phyloP scores from a whole-genome alignment of 805 yeast species.

The Ogataea henricii region DNA sequence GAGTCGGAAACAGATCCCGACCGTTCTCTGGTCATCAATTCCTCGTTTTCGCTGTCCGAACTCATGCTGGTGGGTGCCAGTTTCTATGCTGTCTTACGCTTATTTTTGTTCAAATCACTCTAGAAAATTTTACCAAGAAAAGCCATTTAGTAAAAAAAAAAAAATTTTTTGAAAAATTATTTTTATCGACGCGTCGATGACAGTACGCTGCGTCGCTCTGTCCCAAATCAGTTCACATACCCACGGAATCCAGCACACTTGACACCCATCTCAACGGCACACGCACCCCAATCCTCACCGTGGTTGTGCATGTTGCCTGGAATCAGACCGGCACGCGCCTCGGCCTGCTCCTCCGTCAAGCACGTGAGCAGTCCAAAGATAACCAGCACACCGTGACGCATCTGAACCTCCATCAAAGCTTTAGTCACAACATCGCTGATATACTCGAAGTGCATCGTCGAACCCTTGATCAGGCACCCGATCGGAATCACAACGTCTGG shows the following conservation, averaged over 20 bases:
- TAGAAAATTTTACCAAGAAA: slow-evolving; percentile 5
- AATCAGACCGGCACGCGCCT: slow-evolving; percentile 83
- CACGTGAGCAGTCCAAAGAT: slow-evolving; percentile 94
- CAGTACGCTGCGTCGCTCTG: not conserved
- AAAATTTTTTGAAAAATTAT: not conserved
- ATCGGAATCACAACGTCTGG: slow-evolving; percentile 90
- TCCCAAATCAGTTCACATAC: not conserved
- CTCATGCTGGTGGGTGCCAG: slow-evolving; percentile 1
- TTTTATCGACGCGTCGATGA: not conserved
- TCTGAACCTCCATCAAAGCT: slow-evolving; percentile 81
- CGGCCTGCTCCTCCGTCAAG: slow-evolving; percentile 91
- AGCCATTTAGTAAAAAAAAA: not conserved
- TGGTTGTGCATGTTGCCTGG: slow-evolving; percentile 86
- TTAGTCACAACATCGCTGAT: slow-evolving; percentile 88
- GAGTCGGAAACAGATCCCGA: slow-evolving; percentile 4
- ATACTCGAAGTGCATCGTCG: slow-evolving; percentile 98
- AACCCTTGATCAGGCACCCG: slow-evolving; percentile 93
- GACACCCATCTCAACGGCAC: slow-evolving; percentile 92
- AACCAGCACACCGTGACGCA: slow-evolving; percentile 70
- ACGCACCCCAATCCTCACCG: slow-evolving; percentile 98
- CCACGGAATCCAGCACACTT: slow-evolving; percentile 34
- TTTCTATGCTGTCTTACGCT: not conserved
- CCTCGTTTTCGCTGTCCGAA: slow-evolving; percentile 17
- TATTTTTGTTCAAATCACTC: not conserved
- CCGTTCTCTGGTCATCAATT: slow-evolving; percentile 4